Evolutionary conservation across 1,139 yeast genomes (phyloP), one percentile per base, ranked within the genome.

Genomic region (Yamadazyma trypodendri): DNA sequence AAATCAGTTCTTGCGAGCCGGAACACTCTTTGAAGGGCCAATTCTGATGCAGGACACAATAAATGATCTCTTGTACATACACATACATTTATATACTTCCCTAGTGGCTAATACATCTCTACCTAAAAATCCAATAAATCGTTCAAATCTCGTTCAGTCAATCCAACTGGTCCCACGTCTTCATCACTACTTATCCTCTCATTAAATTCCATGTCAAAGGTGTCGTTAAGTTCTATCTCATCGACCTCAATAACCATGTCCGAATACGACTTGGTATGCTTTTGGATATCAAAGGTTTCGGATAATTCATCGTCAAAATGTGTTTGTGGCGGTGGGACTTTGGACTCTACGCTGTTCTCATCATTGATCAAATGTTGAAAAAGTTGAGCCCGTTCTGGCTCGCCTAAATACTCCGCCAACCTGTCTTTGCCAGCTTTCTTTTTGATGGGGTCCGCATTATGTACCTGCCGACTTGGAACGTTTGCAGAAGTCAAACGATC

Each of bases 291-390:
- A 10, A 31, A 21, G 10, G 23, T 6, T 24, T 25, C 3, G 22
- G 32, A 4, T 35, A 37, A 23, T 23, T 18, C 10, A 32, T 30
- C 8, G 14, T 23, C 29, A 6, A 15, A 27, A 9, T 15, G 29
- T 3, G 20, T 14, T 9, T 14, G 1, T 25, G 13, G 15, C 12
- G n/a, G 34, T 2, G 37, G 32, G 3, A 22, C 22, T 38, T 59
- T 56, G 15, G 52, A 42, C 39, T 72, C 79, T 25, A 73, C 56
- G 38, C 72, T 73, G 30, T 56, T 56, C 25, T 61, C 65, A 32
- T 61, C 62, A 36, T 58, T 56, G 3, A 55, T 50, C 28, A 60
- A 46, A 10, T 48, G 46, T 33, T 59, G 51, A 42, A 37, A 54
- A 37, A 42, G 35, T 12, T 39, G 36, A n/a, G 36, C 28, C 24